Evolutionary conservation across 2,329 filamentous ascomycete species (phyloP).

Genomic region (Aschersonia sp.): DNA sequence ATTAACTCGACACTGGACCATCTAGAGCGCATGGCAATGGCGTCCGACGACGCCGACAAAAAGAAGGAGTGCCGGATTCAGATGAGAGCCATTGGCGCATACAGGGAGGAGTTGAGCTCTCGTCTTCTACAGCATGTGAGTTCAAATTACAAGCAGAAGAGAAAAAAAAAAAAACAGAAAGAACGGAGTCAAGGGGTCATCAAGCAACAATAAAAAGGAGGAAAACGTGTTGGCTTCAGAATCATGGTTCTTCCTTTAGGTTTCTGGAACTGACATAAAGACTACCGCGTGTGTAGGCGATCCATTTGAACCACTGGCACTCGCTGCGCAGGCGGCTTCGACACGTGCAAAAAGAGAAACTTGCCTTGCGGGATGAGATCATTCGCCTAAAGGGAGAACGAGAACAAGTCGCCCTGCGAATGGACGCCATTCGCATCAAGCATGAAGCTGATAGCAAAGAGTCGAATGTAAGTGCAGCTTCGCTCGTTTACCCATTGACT

Average conservation of each 20-base stretch:
- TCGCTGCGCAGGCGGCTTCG: conserved; percentile 42
- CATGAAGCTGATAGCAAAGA: conserved; percentile 41
- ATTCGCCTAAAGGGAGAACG: conserved; percentile 42
- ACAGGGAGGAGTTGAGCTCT: conserved; percentile 39
- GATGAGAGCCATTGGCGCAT: conserved; percentile 40
- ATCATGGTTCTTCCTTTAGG: too few species aligned
- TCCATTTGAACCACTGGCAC: conserved; percentile 44
- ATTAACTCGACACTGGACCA: conserved; percentile 34
- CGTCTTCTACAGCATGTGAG: conserved; percentile 45
- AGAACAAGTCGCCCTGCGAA: conserved; percentile 45
- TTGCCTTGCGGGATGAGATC: conserved; percentile 44
- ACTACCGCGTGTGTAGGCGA: conserved; percentile 24
- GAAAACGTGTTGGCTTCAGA: too few species aligned
- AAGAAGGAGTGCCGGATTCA: conserved; percentile 42
- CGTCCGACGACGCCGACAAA: conserved; percentile 27
- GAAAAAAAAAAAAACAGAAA: not conserved
- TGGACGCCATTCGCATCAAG: conserved; percentile 46
- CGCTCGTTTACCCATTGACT: too few species aligned
- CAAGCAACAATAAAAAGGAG: too few species aligned
- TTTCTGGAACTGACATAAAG: too few species aligned
- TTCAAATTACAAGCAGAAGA: conserved; percentile 3
- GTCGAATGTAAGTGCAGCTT: conserved; percentile 27
- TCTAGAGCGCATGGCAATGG: conserved; percentile 24
- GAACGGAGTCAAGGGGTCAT: not conserved
- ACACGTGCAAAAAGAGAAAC: conserved; percentile 40